Percentiles rank a stretch among this genome's conserved stretches.
Conservation (phyloP, 345 rosid species). For the Cardamine resedifolia region DNA sequence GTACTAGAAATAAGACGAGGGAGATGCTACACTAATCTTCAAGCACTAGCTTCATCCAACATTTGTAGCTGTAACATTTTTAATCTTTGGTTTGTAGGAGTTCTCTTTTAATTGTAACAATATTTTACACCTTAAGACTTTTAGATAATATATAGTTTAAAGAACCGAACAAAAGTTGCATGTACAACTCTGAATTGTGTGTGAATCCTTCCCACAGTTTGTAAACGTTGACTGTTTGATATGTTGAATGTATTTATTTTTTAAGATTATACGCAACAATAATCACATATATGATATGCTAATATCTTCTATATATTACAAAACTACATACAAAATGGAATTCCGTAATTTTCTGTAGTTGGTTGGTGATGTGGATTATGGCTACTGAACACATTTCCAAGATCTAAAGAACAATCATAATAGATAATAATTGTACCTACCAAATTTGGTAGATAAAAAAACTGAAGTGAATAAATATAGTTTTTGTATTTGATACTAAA, state of each 20-base stretch:
- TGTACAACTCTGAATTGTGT: background rate
- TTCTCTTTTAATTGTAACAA: background rate
- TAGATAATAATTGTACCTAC: slow-evolving; percentile 28
- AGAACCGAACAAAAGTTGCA: background rate
- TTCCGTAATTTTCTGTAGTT: background rate
- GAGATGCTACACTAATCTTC: background rate
- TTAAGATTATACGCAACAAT: background rate
- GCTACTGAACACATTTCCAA: slow-evolving; percentile 18
- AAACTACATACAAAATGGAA: background rate
- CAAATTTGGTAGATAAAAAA: slow-evolving; percentile 14
- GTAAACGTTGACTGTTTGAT: background rate
- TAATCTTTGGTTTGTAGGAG: background rate
- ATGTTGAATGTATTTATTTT: background rate
- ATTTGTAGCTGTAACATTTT: too few species aligned
- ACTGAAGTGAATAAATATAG: background rate
- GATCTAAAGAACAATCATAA: slow-evolving; percentile 20
- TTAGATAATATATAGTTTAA: background rate
- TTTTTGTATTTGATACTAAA: background rate
- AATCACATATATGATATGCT: background rate
- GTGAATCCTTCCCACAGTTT: background rate
- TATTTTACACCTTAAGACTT: background rate
- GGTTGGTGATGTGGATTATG: slow-evolving; percentile 10
- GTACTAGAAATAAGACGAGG: background rate
- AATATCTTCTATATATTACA: background rate
- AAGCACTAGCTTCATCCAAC: background rate